Evolutionary conservation across 2,329 filamentous ascomycete species (phyloP).

Genomic region (Clarireedia sp.): DNA sequence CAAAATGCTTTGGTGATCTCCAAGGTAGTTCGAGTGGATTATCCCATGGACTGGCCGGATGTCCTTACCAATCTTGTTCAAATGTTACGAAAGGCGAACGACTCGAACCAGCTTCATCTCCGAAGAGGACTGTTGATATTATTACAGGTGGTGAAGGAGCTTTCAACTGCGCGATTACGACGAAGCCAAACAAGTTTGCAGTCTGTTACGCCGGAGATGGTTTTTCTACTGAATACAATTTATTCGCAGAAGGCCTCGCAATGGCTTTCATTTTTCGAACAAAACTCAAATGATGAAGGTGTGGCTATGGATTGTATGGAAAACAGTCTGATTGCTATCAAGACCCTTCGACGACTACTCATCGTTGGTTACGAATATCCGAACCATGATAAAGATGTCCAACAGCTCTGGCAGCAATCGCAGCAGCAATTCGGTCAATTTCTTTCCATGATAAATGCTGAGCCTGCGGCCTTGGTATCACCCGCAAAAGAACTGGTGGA

Average conservation of each 20-base stretch:
- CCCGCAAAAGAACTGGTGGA: constrained; percentile 58
- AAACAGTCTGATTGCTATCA: constrained; percentile 71
- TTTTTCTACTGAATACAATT: constrained; percentile 70
- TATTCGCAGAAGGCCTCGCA: constrained; percentile 65
- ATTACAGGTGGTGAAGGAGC: constrained; percentile 82
- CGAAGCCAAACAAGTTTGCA: constrained; percentile 71
- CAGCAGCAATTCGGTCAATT: constrained; percentile 73
- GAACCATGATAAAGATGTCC: constrained; percentile 66
- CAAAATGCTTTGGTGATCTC: constrained; percentile 84
- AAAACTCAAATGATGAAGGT: constrained; percentile 46
- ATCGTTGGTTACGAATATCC: constrained; percentile 79
- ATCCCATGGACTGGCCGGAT: constrained; percentile 74
- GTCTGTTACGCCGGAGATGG: constrained; percentile 70
- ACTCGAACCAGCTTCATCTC: constrained; percentile 57
- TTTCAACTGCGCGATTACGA: constrained; percentile 70
- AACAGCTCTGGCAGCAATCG: constrained; percentile 72
- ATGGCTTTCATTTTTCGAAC: constrained; percentile 59
- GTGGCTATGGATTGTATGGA: constrained; percentile 57
- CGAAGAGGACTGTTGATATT: constrained; percentile 68
- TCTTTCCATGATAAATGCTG: constrained; percentile 52
- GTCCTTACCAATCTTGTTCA: constrained; percentile 53
- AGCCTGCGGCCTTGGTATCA: constrained; percentile 43
- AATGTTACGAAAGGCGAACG: constrained; percentile 51
- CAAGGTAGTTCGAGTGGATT: constrained; percentile 85
- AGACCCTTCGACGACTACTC: constrained; percentile 70